Percentiles rank a stretch among this genome's conserved stretches.
Evolutionary conservation across 768 basidiomycete species (phyloP).

Genomic region (Exidia glandulosa): DNA sequence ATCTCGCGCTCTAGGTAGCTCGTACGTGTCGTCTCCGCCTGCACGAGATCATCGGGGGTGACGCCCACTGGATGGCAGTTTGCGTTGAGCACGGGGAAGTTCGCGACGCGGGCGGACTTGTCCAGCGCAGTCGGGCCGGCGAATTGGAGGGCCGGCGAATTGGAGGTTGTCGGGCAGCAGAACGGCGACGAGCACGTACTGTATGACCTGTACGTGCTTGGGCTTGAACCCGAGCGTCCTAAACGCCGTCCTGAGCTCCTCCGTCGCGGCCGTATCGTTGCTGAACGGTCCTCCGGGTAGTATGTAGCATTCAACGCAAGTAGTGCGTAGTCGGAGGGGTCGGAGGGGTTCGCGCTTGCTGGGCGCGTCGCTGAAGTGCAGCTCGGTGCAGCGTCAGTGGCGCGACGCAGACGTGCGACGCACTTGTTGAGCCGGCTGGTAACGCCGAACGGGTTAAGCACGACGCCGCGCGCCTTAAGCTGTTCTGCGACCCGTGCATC

Average conservation of each 20-base stretch:
- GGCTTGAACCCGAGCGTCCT: constrained; percentile 80
- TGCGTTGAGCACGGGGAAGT: constrained; percentile 47
- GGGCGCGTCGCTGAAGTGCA: constrained; percentile 73
- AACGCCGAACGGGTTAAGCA: constrained; percentile 86
- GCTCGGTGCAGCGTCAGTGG: constrained; percentile 67
- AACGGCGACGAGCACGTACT: constrained; percentile 68
- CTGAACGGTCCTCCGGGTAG: constrained; percentile 81
- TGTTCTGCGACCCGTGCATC: constrained; percentile 63
- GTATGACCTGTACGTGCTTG: constrained; percentile 76
- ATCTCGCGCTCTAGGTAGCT: constrained; percentile 82
- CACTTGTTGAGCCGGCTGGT: constrained; percentile 77
- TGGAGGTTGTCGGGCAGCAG: constrained; percentile 74
- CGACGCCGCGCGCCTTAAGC: constrained; percentile 59
- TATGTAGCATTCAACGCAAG: constrained; percentile 82
- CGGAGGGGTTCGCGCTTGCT: constrained; percentile 78
- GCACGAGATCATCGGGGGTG: constrained; percentile 62
- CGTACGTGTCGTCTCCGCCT: constrained; percentile 77
- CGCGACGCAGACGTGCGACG: constrained; percentile 84
- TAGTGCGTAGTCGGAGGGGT: constrained; percentile 74
- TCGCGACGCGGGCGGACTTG: constrained; percentile 47
- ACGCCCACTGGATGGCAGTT: constrained; percentile 66
- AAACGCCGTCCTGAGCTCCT: constrained; percentile 71
- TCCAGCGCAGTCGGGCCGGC: constrained; percentile 58
- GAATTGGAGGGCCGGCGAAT: constrained; percentile 65
- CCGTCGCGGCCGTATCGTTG: constrained; percentile 77